phyloP scores from a whole-genome alignment of 139 green algal genomes.

The Axilococcus clingmanii region DNA sequence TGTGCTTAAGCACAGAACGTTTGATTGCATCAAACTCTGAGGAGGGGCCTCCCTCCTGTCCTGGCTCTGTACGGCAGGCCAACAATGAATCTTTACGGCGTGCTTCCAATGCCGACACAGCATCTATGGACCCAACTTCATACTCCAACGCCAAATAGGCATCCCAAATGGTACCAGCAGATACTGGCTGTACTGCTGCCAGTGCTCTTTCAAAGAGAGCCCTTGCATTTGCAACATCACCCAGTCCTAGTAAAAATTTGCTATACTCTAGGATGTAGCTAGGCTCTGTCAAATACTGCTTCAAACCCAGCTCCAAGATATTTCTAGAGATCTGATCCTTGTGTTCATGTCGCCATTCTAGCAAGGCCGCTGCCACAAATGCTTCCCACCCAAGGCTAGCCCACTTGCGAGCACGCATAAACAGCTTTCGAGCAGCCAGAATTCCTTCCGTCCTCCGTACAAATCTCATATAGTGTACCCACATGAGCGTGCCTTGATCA shows the following conservation, averaged over 20 bases:
- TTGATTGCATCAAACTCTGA: slow-evolving; percentile 3
- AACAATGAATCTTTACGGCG: slow-evolving; percentile 19
- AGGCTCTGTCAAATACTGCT: slow-evolving; percentile 45
- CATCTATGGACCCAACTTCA: slow-evolving; percentile 31
- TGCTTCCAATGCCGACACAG: slow-evolving; percentile 16
- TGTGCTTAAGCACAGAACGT: slow-evolving; percentile 40
- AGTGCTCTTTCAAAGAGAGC: slow-evolving; percentile 72
- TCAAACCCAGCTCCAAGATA: slow-evolving; percentile 89
- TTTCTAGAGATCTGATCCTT: slow-evolving; percentile 68
- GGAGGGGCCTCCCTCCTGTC: no score
- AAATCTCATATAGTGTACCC: slow-evolving; percentile 83
- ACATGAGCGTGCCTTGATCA: slow-evolving; percentile 41
- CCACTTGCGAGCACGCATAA: slow-evolving; percentile 68
- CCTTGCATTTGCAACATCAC: slow-evolving; percentile 68
- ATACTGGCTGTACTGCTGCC: slow-evolving; percentile 24
- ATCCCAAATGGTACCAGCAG: slow-evolving; percentile 35
- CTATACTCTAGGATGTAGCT: slow-evolving; percentile 67
- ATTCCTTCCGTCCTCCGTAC: slow-evolving; percentile 44
- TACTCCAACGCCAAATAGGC: slow-evolving; percentile 42
- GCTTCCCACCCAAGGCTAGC: slow-evolving; percentile 63
- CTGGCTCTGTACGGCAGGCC: slow-evolving; percentile 1
- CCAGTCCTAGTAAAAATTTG: slow-evolving; percentile 45
- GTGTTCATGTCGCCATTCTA: slow-evolving; percentile 68
- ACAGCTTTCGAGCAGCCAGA: slow-evolving; percentile 59
- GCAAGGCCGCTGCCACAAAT: slow-evolving; percentile 62